These are phyloP conservation scores for Penicillium polonicum DNA, from an alignment of 2,329 filamentous ascomycete genomes.

Conservation along the genomic window DNA sequence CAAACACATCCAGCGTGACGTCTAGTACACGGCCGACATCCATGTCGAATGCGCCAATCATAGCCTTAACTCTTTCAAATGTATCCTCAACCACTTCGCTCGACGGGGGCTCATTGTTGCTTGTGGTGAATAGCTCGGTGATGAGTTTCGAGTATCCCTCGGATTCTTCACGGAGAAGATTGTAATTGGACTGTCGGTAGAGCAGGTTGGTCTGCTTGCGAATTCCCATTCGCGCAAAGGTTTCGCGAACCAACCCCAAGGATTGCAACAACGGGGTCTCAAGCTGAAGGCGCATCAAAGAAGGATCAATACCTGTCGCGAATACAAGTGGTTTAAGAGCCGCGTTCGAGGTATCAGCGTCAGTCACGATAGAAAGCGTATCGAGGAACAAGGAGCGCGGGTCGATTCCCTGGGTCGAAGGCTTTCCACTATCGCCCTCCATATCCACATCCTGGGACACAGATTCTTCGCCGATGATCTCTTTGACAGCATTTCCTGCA, in stretches of 20 bases:
- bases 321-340: conserved; percentile 67
- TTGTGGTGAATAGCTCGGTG: conserved; percentile 91
- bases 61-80: conserved; percentile 86
- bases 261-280: conserved; percentile 73
- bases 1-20: conserved; percentile 92
- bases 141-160: conserved; percentile 96
- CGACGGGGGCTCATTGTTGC: conserved; percentile 69
- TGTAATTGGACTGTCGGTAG: conserved; percentile 96
- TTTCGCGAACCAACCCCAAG: conserved; percentile 78
- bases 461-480: conserved; percentile 64
- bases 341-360: conserved; percentile 62
- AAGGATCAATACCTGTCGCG: conserved; percentile 68
- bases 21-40: conserved; percentile 94
- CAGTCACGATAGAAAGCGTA: conserved; percentile 74
- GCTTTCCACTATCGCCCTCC: conserved; percentile 44
- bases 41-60: conserved; percentile 95
- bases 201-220: conserved; percentile 89
- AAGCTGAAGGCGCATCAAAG: conserved; percentile 76
- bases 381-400: conserved; percentile 75
- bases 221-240: conserved; percentile 78
- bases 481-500: conserved; percentile 69
- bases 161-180: conserved; percentile 88
- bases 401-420: conserved; percentile 50
- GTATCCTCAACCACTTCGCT: conserved; percentile 77
- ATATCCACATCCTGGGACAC: conserved; percentile 49